Percentiles rank a stretch among this genome's conserved stretches.
Conservation (phyloP, 129 eudicot genomes). For the Helianthus tuberosus region DNA sequence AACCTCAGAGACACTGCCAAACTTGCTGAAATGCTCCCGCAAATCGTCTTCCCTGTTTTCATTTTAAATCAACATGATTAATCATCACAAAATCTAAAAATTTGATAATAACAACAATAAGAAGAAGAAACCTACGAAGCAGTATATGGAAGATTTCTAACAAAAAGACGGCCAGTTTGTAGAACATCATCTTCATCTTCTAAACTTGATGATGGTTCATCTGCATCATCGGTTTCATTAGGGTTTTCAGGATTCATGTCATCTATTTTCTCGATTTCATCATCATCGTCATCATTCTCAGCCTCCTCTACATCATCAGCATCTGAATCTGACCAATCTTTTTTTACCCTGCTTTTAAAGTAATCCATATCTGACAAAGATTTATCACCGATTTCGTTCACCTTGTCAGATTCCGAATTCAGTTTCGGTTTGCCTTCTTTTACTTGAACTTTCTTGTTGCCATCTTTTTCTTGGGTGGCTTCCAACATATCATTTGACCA, state of each 20-base stretch:
- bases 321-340: slow-evolving; percentile 88
- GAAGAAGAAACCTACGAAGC: slow-evolving; percentile 60
- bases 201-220: slow-evolving; percentile 48
- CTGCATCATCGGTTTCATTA: slow-evolving; percentile 30
- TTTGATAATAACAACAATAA: not conserved
- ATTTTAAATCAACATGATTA: slow-evolving; percentile 11
- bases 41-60: slow-evolving; percentile 86
- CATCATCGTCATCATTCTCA: slow-evolving; percentile 31
- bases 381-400: slow-evolving; percentile 40
- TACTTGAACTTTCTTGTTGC: slow-evolving; percentile 2
- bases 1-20: slow-evolving; percentile 68
- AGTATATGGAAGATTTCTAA: slow-evolving; percentile 87
- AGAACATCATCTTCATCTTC: slow-evolving; percentile 52
- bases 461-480: slow-evolving; percentile 41
- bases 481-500: slow-evolving; percentile 83
- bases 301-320: slow-evolving; percentile 36
- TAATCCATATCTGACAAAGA: slow-evolving; percentile 75
- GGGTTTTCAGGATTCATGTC: slow-evolving; percentile 27
- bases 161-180: slow-evolving; percentile 86
- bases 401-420: slow-evolving; percentile 26
- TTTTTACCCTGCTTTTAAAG: slow-evolving; percentile 79
- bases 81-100: slow-evolving; percentile 16
- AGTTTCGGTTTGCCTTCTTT: slow-evolving; percentile 29
- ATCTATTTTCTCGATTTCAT: not conserved
- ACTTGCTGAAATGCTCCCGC: slow-evolving; percentile 66